Base-by-base conservation (phyloP, 2,329 filamentous ascomycete species). In the Aureobasidium vineae region DNA sequence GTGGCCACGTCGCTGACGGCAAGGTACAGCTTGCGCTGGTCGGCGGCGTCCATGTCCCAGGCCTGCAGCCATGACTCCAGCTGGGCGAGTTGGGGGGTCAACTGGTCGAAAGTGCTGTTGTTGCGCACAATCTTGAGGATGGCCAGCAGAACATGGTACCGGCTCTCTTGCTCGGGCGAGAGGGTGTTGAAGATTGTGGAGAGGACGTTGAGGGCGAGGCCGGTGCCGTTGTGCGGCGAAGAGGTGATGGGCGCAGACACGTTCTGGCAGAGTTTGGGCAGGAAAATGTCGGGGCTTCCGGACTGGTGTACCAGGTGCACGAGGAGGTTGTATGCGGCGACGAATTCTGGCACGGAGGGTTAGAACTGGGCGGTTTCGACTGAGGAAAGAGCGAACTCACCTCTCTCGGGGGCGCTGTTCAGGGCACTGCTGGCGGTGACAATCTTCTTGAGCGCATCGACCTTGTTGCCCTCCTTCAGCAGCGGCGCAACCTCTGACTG, bases 151-250 rank as follows among this genome's bases (percentile, higher is more conserved):
- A 99, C 92, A 76, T 97, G 90, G 80, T 90, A 97, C 69, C 95
- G 89, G 75, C 91, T 86, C 65, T 91, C 88, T 76, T 92, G 89
- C 74, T 88, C 83, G 69, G 88, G 81, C 72, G 88, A 81, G 72
- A 98, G 86, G 71, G 96, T 89, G 85, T 99, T 99, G 88, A 98
- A 99, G 75, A 99, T 88, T 73, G 93, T 97, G 76, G 91, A 92
- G 72, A 99, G 86, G 73, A 95, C 90, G 71, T 92, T 92, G 72
- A 98, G 89, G 70, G 92, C 92, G 71, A 99, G 86, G 59, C 90
- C 89, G 69, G 90, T 84, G 72, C 93, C 92, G 81, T 97, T 93
- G 72, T 89, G 83, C 64, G 92, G 90, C 60, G 94, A 96, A 69
- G 90, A 91, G 69, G 89, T 87, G 76, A 98, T 87, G 70, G 95